A percentile compares a stretch with the other conserved stretches of the same genome.
These are phyloP conservation scores for Astrocystis sublimbata DNA, from an alignment of 495 filamentous ascomycete genomes.

Conservation along the genomic window DNA sequence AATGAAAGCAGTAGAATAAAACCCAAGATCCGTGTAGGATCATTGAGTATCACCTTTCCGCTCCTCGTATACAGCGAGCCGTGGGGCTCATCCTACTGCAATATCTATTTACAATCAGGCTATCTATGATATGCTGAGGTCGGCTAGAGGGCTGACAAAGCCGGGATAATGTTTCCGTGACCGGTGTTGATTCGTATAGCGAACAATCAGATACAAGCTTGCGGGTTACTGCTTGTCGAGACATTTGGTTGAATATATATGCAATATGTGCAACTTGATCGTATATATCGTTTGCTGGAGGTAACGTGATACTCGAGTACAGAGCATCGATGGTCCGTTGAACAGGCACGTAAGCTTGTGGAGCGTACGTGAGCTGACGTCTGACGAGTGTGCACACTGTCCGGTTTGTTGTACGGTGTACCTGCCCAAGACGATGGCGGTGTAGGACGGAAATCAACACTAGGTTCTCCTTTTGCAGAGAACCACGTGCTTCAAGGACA, in stretches of 20 bases:
- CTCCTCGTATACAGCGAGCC: no score
- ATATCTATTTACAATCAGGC: no score
- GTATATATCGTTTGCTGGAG: background rate
- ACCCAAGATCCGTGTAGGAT: no score
- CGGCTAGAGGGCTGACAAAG: no score
- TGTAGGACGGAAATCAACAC: background rate
- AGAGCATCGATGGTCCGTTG: background rate
- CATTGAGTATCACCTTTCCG: no score
- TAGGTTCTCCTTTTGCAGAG: background rate
- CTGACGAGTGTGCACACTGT: background rate
- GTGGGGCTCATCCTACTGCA: no score
- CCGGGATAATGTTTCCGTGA: no score
- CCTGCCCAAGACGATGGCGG: background rate
- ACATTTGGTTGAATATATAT: background rate
- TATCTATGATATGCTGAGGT: no score
- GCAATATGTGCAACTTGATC: background rate
- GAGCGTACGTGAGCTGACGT: background rate
- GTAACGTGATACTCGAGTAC: background rate
- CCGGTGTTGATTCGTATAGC: background rate
- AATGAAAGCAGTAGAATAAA: no score
- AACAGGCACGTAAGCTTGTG: background rate
- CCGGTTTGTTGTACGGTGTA: no score
- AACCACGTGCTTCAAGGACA: background rate
- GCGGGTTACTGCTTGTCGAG: background rate
- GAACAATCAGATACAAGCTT: background rate